Evolutionary conservation across 2,329 filamentous ascomycete genomes (phyloP).

Genomic region (Eutypa lata): DNA sequence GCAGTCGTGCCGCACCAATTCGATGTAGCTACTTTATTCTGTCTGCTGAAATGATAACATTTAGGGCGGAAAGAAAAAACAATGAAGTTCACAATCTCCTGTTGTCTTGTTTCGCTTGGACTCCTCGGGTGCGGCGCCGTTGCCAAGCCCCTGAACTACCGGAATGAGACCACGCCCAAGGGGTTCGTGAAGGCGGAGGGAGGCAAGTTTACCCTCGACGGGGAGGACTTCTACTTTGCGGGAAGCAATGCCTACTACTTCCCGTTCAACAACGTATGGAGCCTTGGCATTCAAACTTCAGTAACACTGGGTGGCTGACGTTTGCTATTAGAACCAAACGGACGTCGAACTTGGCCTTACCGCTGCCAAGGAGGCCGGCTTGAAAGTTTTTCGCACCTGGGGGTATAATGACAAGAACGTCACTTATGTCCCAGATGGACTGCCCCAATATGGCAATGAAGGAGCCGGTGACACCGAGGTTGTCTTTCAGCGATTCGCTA

Average conservation of each 20-base stretch:
- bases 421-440: constrained; percentile 40
- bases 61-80: too few relatives aligned
- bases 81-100: constrained; percentile 6
- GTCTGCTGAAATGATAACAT: too few relatives aligned
- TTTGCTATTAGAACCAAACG: constrained; percentile 35
- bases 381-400: constrained; percentile 54
- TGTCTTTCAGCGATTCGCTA: constrained; percentile 43
- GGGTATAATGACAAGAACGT: constrained; percentile 56
- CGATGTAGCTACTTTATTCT: too few relatives aligned
- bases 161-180: constrained; percentile 10
- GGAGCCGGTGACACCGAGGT: constrained; percentile 42
- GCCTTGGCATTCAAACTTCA: neutral
- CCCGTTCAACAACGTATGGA: constrained; percentile 48
- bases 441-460: constrained; percentile 51
- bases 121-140: constrained; percentile 8
- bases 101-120: constrained; percentile 6
- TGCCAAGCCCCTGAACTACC: constrained; percentile 7
- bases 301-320: neutral
- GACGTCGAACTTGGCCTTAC: constrained; percentile 19
- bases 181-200: constrained; percentile 50
- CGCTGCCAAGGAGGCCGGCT: constrained; percentile 19
- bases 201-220: constrained; percentile 50
- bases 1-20: neutral
- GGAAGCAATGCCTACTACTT: constrained; percentile 57
- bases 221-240: constrained; percentile 54